A percentile compares a stretch with the other conserved stretches of the same genome.
Evolutionary conservation across 179 eudicot genomes (phyloP).

Genomic region (Amaranthus tricolor): DNA sequence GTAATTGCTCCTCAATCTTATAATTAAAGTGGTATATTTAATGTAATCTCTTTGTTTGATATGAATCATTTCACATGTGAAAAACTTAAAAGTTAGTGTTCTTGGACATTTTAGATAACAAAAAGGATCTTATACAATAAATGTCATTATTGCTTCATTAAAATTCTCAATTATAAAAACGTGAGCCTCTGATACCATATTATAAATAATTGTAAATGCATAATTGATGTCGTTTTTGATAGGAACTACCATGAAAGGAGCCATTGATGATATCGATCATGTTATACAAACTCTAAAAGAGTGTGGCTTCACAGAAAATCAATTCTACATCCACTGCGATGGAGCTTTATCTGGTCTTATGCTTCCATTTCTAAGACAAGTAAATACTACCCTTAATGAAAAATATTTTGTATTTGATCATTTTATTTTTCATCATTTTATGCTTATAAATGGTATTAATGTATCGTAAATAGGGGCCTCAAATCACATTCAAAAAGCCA

Average conservation of each 20-base stretch:
- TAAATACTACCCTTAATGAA: constrained; percentile 16
- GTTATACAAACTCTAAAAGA: constrained; percentile 71
- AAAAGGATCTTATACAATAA: too few relatives aligned
- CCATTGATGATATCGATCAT: constrained; percentile 81
- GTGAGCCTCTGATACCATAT: too few relatives aligned
- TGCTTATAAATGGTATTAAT: background rate
- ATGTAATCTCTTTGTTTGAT: too few relatives aligned
- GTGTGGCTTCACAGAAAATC: constrained; percentile 57
- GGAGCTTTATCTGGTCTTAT: constrained; percentile 82
- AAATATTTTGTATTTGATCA: background rate
- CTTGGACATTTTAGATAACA: too few relatives aligned
- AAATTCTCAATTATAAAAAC: too few relatives aligned
- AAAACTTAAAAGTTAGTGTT: too few relatives aligned
- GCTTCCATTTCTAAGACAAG: constrained; percentile 73
- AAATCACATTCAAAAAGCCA: background rate
- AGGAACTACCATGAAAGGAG: constrained; percentile 91
- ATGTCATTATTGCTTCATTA: too few relatives aligned
- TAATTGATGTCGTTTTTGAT: too few relatives aligned
- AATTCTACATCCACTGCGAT: constrained; percentile 78
- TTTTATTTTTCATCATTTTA: background rate
- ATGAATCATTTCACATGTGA: too few relatives aligned
- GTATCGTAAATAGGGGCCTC: background rate
- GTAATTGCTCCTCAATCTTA: too few relatives aligned
- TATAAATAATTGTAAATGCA: too few relatives aligned
- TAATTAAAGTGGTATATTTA: too few relatives aligned